Evolutionary conservation across 768 basidiomycete species (phyloP).

Genomic region (Mycena rosella): DNA sequence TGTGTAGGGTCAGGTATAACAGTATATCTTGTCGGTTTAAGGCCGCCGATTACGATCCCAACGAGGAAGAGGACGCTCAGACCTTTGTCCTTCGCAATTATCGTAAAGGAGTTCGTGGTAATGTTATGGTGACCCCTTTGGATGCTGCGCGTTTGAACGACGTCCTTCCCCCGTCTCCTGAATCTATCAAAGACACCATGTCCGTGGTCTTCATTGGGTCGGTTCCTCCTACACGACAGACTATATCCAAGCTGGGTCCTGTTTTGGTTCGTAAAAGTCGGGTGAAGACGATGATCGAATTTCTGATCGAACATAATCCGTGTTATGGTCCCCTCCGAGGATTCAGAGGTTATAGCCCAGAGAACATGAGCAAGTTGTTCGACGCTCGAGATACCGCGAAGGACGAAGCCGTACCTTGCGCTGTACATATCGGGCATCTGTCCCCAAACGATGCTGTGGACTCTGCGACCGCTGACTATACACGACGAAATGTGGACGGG

Average conservation of each 20-base stretch:
- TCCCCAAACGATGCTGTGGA: background rate
- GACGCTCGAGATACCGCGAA: background rate
- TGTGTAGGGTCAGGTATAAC: constrained; percentile 5
- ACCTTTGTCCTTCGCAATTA: background rate
- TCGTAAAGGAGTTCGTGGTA: background rate
- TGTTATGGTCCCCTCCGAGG: background rate
- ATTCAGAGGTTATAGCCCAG: background rate
- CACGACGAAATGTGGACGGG: background rate
- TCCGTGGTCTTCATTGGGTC: constrained; percentile 8
- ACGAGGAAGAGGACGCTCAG: background rate
- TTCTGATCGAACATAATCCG: background rate
- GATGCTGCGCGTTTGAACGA: background rate
- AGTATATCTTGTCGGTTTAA: constrained; percentile 8
- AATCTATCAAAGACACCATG: constrained; percentile 2
- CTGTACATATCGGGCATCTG: background rate
- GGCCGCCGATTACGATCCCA: background rate
- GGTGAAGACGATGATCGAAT: background rate
- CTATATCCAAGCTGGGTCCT: background rate
- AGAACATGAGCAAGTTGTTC: constrained; percentile 4
- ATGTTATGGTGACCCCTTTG: constrained; percentile 3
- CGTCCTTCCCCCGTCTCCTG: background rate
- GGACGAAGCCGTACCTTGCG: background rate
- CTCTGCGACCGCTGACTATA: constrained; percentile 1
- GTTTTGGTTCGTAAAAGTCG: constrained; percentile 2
- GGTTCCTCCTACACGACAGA: background rate